Evolutionary conservation across 805 yeast genomes (phyloP), one percentile per base, ranked within the genome.

Genomic region (Cyberlindnera xylosilytica): DNA sequence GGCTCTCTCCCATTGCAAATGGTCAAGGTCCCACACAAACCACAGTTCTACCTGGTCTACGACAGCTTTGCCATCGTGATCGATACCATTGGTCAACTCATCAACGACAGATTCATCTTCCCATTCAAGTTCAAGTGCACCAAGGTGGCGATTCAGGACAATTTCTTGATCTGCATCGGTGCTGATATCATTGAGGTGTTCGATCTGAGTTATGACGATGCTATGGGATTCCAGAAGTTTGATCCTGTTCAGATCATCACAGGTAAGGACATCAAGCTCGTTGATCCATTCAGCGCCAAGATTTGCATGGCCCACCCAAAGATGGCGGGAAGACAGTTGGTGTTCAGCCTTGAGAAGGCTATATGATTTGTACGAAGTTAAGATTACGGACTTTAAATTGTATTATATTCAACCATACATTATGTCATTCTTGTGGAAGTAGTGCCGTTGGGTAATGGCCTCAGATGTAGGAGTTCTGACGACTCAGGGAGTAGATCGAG

Each of bases 141-240:
- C 1, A 60, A 59, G 2, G 73, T 70, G 6, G 64, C 71, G 3
- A 60, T 76, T 15, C 48, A 69, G 35, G 67, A 67, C 28, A 77
- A 75, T 12, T 76, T 68, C 51, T 59, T 81, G 42, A 57, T 80
- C 7, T 59, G 83, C 4, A 72, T 79, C 22, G 78, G 83, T 32
- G 79, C 80, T 17, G 88, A 84, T 50, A 72, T 81, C 36, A 69
- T 86, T 8, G 95, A 87, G 55, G 70, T 87, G 3, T 79, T 89
- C 67, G 72, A 79, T 27, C 65, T 83, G 20, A 72, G 73, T 34
- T 73, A 69, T 46, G 61, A 63, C 39, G 70, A 71, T 16, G 62
- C 62, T 16, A 41, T 52, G 4, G 60, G 60, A 2, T 54, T 69
- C 40, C 49, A 58, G 20, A 57, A 59, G 28, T 51, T 69, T 18